phyloP scores from a whole-genome alignment of 495 filamentous ascomycete genomes.

The Symbiotaphrina buchneri region DNA sequence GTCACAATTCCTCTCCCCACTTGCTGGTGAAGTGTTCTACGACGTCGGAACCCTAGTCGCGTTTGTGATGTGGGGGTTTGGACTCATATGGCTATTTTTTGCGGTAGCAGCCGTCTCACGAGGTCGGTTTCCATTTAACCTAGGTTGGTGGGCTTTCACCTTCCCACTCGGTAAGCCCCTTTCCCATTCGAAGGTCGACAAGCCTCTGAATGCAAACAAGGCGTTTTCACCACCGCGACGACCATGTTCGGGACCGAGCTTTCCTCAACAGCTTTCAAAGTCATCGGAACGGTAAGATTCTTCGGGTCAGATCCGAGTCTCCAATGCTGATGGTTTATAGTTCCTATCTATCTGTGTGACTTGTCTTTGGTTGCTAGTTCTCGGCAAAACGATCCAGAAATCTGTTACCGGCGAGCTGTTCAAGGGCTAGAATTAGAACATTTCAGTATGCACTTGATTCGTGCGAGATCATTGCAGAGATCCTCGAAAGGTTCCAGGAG shows the following conservation, averaged over 20 bases:
- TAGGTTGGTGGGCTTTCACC: constrained; percentile 46
- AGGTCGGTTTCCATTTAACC: constrained; percentile 35
- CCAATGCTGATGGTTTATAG: no score
- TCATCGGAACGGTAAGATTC: constrained; percentile 26
- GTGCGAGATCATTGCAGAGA: no score
- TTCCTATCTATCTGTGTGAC: no score
- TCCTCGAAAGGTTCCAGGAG: no score
- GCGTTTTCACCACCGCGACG: constrained; percentile 23
- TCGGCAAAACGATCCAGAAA: no score
- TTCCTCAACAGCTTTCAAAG: constrained; percentile 26
- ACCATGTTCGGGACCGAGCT: constrained; percentile 23
- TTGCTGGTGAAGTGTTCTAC: constrained; percentile 28
- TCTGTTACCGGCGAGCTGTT: no score
- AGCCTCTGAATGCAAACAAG: no score
- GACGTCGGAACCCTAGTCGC: constrained; percentile 25
- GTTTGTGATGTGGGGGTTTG: constrained; percentile 37
- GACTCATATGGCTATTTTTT: constrained; percentile 37
- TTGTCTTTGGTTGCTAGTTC: no score
- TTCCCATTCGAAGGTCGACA: no score
- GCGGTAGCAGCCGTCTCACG: constrained; percentile 20
- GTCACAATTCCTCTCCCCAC: constrained; percentile 20
- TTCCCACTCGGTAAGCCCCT: constrained; percentile 41
- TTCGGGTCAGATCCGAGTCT: no score
- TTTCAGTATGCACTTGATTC: no score
- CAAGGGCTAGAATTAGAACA: no score